phyloP scores from a whole-genome alignment of 352 stramenopile genomes.

The Pythium monospermum region DNA sequence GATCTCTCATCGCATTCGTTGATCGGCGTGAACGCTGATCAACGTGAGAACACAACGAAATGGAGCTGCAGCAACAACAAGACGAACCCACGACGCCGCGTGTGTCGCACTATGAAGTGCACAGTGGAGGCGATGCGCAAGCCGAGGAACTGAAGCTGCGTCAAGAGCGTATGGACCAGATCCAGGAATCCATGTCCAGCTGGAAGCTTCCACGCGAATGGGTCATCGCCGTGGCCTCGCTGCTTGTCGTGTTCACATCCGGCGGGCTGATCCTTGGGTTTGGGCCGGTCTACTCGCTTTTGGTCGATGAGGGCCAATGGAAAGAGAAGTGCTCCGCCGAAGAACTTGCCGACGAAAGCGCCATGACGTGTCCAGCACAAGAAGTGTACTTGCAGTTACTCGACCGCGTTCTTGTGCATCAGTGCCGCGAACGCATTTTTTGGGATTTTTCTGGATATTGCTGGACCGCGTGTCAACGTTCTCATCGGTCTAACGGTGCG shows the following conservation, averaged over 20 bases:
- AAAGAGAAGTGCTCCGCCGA: slow-evolving; percentile 33
- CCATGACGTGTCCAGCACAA: slow-evolving; percentile 36
- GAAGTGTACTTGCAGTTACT: slow-evolving; percentile 70
- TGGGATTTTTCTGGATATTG: slow-evolving; percentile 52
- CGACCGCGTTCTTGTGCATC: slow-evolving; percentile 61
- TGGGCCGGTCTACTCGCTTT: slow-evolving; percentile 56
- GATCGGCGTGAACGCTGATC: no score
- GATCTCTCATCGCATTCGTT: no score
- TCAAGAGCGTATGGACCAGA: slow-evolving; percentile 8
- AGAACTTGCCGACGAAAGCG: background rate
- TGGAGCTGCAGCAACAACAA: background rate
- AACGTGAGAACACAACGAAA: no score
- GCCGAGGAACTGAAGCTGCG: slow-evolving; percentile 1
- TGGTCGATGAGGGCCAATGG: slow-evolving; percentile 61
- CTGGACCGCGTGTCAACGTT: slow-evolving; percentile 44
- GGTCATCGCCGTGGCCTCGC: slow-evolving; percentile 20
- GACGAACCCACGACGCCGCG: background rate
- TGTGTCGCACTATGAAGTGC: background rate
- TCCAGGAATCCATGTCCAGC: slow-evolving; percentile 27
- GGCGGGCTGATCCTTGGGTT: slow-evolving; percentile 71
- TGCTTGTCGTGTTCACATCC: slow-evolving; percentile 32
- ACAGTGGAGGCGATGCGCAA: slow-evolving; percentile 9
- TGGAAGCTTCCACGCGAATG: slow-evolving; percentile 23
- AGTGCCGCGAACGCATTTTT: slow-evolving; percentile 71
- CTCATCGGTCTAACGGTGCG: slow-evolving; percentile 43